Conservation (phyloP, 129 eudicot species). For the Helichrysum umbraculigerum region DNA sequence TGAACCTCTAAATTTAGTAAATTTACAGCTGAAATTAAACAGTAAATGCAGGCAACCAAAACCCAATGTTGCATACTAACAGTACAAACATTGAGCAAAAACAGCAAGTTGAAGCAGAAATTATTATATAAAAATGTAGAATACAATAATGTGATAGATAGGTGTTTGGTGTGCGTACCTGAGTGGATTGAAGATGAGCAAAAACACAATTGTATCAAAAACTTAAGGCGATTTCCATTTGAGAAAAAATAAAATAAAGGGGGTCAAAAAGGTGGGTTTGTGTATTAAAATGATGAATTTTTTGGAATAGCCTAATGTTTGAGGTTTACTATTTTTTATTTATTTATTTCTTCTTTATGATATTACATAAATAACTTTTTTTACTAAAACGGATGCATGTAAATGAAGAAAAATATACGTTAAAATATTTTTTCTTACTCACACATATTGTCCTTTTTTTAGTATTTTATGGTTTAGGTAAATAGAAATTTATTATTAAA, state of each 20-base stretch:
- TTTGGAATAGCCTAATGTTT: too few species aligned
- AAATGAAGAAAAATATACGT: too few species aligned
- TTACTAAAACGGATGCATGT: too few species aligned
- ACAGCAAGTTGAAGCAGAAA: constrained; percentile 15
- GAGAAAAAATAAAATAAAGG: constrained; percentile 5
- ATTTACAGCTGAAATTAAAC: constrained; percentile 4
- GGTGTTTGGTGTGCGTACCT: constrained; percentile 6
- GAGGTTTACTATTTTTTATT: neutral
- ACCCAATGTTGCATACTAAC: constrained; percentile 12
- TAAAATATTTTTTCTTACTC: too few species aligned
- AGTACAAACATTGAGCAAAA: constrained; percentile 9
- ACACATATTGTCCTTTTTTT: too few species aligned
- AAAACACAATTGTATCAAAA: constrained; percentile 17
- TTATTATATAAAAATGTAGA: neutral
- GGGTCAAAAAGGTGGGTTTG: constrained; percentile 22
- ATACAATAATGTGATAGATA: constrained; percentile 2
- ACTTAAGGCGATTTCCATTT: constrained; percentile 18
- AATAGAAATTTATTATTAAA: too few species aligned
- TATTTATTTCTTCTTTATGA: neutral
- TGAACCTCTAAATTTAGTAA: neutral
- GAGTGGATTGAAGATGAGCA: constrained; percentile 25
- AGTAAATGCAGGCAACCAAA: neutral
- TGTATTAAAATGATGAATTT: neutral
- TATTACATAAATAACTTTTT: neutral
- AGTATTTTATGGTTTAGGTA: too few species aligned